phyloP scores from a whole-genome alignment of 1,284 basidiomycete species.

The Trametes sp. region DNA sequence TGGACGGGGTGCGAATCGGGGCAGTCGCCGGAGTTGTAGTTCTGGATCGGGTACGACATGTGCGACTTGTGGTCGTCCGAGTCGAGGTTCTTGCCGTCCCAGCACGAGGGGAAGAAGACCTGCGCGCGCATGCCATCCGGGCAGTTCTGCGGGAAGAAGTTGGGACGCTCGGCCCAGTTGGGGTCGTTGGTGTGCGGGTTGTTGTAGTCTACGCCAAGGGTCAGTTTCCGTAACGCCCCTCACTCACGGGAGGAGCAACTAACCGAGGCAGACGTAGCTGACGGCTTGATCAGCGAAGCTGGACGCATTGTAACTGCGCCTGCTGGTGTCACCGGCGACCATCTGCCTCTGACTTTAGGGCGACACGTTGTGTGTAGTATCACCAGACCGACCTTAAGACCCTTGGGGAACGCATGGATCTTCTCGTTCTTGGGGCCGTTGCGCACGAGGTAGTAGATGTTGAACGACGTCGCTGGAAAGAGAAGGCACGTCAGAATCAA shows the following conservation, averaged over 20 bases:
- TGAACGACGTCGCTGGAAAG: conserved; percentile 29
- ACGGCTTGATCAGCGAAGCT: conserved; percentile 50
- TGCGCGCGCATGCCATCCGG: conserved; percentile 51
- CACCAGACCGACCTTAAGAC: conserved; percentile 31
- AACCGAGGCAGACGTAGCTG: conserved; percentile 50
- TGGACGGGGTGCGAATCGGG: conserved; percentile 41
- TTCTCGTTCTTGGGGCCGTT: conserved; percentile 32
- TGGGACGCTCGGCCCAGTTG: conserved; percentile 37
- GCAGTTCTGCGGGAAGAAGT: conserved; percentile 44
- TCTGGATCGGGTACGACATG: conserved; percentile 55
- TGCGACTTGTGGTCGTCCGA: conserved; percentile 61
- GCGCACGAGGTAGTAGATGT: conserved; percentile 42
- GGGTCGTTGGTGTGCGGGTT: conserved; percentile 37
- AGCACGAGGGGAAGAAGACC: conserved; percentile 54
- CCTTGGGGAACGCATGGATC: conserved; percentile 39
- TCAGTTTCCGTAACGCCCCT: not conserved
- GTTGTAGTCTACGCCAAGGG: conserved; percentile 39
- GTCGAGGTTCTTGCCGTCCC: conserved; percentile 54
- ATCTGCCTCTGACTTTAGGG: conserved; percentile 42
- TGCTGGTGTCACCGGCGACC: conserved; percentile 48
- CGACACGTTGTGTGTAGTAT: not conserved
- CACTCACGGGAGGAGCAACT: not conserved
- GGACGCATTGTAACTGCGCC: conserved; percentile 45
- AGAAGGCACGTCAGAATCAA: not conserved
- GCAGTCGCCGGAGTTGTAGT: conserved; percentile 41